A percentile compares a stretch with the other conserved stretches of the same genome.
phyloP scores from a whole-genome alignment of 1,139 yeast species.

The Candida pseudocylindracea region DNA sequence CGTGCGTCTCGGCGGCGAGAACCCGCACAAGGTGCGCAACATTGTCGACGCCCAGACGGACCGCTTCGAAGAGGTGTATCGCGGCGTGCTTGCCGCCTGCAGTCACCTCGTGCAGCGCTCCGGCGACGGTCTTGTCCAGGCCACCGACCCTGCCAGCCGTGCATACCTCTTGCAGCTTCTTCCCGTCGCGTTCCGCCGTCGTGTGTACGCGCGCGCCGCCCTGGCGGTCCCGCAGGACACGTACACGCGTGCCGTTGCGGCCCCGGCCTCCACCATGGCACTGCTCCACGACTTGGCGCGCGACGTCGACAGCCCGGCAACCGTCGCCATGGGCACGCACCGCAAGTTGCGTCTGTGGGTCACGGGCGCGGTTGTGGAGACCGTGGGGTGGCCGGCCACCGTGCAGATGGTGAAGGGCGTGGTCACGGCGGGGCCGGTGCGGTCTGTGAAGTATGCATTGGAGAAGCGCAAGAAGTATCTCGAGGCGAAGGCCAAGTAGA shows the following conservation, averaged over 20 bases:
- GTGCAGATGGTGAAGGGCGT: slow-evolving; percentile 68
- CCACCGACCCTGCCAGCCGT: slow-evolving; percentile 1
- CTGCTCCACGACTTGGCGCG: slow-evolving; percentile 7
- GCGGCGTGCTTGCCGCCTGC: not conserved
- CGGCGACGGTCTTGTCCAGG: not conserved
- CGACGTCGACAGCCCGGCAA: not conserved
- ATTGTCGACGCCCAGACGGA: slow-evolving; percentile 61
- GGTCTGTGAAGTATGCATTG: slow-evolving; percentile 53
- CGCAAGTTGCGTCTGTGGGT: slow-evolving; percentile 12
- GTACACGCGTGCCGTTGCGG: not conserved
- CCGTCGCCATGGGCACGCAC: no score
- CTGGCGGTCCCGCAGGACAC: slow-evolving; percentile 5
- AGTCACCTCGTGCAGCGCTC: not conserved
- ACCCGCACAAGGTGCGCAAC: slow-evolving; percentile 71
- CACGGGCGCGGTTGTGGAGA: slow-evolving; percentile 23
- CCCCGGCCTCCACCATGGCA: slow-evolving; percentile 1
- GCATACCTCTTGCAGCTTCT: slow-evolving; percentile 5
- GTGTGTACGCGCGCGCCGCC: slow-evolving; percentile 18
- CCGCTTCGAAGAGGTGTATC: slow-evolving; percentile 32
- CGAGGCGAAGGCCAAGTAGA: no score
- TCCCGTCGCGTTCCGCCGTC: slow-evolving; percentile 28
- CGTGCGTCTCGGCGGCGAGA: slow-evolving; percentile 73
- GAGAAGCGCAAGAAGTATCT: slow-evolving; percentile 26
- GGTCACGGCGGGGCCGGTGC: slow-evolving; percentile 62
- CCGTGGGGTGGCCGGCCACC: slow-evolving; percentile 48